Base-by-base conservation (phyloP, 805 yeast genomes). In the Yamadazyma nakazawae region DNA sequence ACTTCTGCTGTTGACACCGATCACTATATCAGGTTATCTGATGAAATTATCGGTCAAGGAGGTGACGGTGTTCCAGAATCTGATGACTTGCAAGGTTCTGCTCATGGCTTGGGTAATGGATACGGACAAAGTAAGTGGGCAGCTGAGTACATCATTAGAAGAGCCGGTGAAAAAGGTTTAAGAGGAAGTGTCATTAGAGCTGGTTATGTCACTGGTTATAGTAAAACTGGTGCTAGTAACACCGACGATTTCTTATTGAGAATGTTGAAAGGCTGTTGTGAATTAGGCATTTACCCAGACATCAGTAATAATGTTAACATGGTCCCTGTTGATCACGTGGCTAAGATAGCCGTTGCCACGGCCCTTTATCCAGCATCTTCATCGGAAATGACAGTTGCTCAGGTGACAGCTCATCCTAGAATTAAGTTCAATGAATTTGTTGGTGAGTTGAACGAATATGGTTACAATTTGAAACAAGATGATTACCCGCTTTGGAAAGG, bases 91-190 rank as follows among this genome's bases (percentile, higher is more conserved):
- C 65, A 74, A 57, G 97, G 97, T 1, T 87, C 98, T 1, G 75
- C 88, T 16, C 62, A 67, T 4, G 97, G 97, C 1, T 75, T 94
- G 48, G 86, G 90, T 24, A 86, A 84, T 49, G 99, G 99, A 14
- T 94, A 94, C 62, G 99, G 99, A 39, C 99, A 95, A 71, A 80
- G 94, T 55, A 94, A 94, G 66, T 94, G 99, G 99, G 89, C 90
- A 32, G 95, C 97, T 24, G 99, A 94, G 69, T 81, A 87, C 57
- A 74, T 94, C 39, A 82, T 89, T 50, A 81, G 98, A 62, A 75
- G 76, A 46, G 99, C 99, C 6, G 98, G 97, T 37, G 78, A 78
- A 46, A 72, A 84, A 45, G 99, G 99, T 8, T 76, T 95, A 54
- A 75, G 82, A 52, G 99, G 98, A 32, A 80, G 91, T 45, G 84